Evolutionary conservation across 2,329 filamentous ascomycete species (phyloP).

Genomic region (Aureobasidium vineae): DNA sequence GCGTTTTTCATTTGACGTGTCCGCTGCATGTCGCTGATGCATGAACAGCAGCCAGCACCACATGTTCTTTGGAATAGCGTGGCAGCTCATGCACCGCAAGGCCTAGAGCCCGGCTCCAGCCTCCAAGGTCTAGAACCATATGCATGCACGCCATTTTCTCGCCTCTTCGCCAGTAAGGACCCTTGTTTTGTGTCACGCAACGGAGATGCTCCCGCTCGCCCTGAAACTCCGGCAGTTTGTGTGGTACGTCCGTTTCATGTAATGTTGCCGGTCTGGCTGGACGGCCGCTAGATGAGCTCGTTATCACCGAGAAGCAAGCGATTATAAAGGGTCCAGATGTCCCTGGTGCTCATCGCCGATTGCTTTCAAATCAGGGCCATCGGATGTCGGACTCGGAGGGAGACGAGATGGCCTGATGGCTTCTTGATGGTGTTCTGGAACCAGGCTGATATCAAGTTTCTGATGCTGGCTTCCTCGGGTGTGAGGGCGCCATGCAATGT

Average conservation of each 20-base stretch:
- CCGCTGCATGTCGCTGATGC: background rate
- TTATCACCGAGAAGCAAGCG: background rate
- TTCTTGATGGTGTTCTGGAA: slow-evolving; percentile 5
- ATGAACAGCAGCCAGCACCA: background rate
- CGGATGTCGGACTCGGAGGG: background rate
- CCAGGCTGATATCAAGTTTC: no score
- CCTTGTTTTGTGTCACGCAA: background rate
- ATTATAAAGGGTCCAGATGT: background rate
- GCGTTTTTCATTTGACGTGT: background rate
- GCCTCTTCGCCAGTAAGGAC: background rate
- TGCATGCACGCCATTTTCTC: background rate
- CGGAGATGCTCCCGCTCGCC: background rate
- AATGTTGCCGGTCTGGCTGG: background rate
- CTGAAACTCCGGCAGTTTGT: background rate
- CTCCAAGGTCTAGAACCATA: background rate
- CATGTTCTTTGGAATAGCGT: background rate
- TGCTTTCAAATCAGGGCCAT: background rate
- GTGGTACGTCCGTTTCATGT: background rate
- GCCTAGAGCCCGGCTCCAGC: background rate
- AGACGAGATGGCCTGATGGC: background rate
- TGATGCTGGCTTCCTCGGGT: background rate
- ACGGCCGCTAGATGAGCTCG: background rate
- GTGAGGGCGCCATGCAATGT: background rate
- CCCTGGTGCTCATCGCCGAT: background rate
- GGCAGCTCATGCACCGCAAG: background rate